Conservation (phyloP, 2,329 filamentous ascomycete genomes). For the Periconia sp. region DNA sequence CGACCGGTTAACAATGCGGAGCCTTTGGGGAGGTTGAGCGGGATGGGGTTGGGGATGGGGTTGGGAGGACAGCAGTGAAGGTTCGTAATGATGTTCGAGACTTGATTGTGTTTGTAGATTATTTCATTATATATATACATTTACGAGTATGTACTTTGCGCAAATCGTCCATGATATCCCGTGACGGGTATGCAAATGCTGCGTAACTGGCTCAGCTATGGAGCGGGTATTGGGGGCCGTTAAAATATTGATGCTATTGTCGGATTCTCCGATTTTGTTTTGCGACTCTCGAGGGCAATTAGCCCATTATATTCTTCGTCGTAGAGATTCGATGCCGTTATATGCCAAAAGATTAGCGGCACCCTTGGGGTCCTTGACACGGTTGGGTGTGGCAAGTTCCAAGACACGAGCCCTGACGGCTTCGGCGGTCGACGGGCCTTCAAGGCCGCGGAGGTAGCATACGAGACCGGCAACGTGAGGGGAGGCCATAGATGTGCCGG, state of each 20-base stretch:
- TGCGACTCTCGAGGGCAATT: too few species aligned
- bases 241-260: background rate
- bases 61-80: conserved; percentile 22
- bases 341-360: conserved; percentile 30
- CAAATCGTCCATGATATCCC: too few species aligned
- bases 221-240: background rate
- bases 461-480: conserved; percentile 70
- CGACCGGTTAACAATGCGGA: conserved; percentile 23
- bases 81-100: background rate
- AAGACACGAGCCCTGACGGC: conserved; percentile 22
- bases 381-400: conserved; percentile 18
- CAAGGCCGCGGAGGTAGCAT: conserved; percentile 62
- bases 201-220: too few species aligned
- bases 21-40: conserved; percentile 27
- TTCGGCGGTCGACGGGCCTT: conserved; percentile 31
- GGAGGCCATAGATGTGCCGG: conserved; percentile 66
- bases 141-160: too few species aligned
- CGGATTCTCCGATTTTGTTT: background rate
- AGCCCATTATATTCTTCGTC: too few species aligned
- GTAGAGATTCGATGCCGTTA: conserved; percentile 18
- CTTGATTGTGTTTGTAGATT: background rate
- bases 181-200: too few species aligned
- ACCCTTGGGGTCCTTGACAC: conserved; percentile 22
- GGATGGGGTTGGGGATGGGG: conserved; percentile 27
- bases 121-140: background rate